Evolutionary conservation across 768 basidiomycete genomes (phyloP), one percentile per base, ranked within the genome.

Genomic region (Candolleomyces efflorescens): DNA sequence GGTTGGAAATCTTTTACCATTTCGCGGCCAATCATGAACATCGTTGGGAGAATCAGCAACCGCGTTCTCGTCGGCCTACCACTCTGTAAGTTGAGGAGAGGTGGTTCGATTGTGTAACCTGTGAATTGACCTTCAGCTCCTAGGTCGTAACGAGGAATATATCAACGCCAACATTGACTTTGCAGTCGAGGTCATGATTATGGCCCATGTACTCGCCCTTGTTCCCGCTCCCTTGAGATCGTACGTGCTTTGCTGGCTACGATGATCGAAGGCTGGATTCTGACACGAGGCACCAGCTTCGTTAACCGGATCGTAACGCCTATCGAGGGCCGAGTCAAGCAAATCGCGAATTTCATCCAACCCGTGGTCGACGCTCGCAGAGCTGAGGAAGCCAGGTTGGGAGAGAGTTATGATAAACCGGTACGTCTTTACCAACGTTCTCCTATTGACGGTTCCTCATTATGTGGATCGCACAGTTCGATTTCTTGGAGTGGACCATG

Each of bases 401-500:
- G 53, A n/a, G 38, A 36, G 26, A 43, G 51, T 24, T 60, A 66
- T 65, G 54, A 52, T 13, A 39, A 55, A 54, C 26, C 43, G 1
- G 60, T 59, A 55, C 37, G 60, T 46, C 36, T 15, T 37, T 20
- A 32, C 20, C n/a, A 36, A 26, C 11, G 20, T 41, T 26, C 17
- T 5, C 11, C 5, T 4, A 54, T 18, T 9, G 6, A 20, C 15
- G 6, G 3, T 60, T 38, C 32, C 2, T 5, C 5, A 6, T 38
- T 36, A 5, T 23, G 5, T 22, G n/a, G 9, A 48, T 18, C 5
- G 7, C 15, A 9, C 48, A 81, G 81, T 73, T 75, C 52, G 80
- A 82, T 54, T 59, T 82, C 13, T 67, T 82, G 0, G 68, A 72
- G 15, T 83, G 79, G 79, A 65, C 81, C 9, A 68, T 82, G 41